Evolutionary conservation across 2,329 filamentous ascomycete genomes (phyloP).

Genomic region (Aureobasidium pullulans): DNA sequence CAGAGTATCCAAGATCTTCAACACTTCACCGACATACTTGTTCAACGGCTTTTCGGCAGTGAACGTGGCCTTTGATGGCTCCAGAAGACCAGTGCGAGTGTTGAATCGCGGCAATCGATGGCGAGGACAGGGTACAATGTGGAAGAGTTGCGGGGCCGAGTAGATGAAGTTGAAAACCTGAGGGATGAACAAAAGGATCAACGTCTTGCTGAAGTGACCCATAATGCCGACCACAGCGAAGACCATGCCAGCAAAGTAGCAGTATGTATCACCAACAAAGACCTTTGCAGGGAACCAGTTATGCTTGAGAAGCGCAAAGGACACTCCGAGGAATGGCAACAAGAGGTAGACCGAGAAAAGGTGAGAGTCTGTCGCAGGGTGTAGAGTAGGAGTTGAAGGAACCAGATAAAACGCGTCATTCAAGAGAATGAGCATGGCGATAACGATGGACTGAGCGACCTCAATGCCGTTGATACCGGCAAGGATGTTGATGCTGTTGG

Average conservation of each 20-base stretch:
- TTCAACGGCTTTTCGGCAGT: conserved; percentile 57
- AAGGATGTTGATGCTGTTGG: conserved; percentile 99
- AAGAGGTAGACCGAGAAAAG: conserved; percentile 93
- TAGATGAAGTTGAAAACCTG: conserved; percentile 97
- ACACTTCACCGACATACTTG: conserved; percentile 50
- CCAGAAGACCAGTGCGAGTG: conserved; percentile 71
- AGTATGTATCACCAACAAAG: conserved; percentile 98
- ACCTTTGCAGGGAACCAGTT: conserved; percentile 95
- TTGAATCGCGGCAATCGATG: conserved; percentile 90
- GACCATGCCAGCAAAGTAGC: conserved; percentile 98
- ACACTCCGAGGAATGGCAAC: conserved; percentile 89
- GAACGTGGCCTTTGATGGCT: conserved; percentile 75
- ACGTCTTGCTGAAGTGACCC: conserved; percentile 95
- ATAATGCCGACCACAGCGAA: conserved; percentile 96
- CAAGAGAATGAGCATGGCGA: conserved; percentile 71
- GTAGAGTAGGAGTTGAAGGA: conserved; percentile 59
- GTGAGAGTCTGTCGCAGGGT: conserved; percentile 92
- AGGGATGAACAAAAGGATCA: conserved; percentile 81
- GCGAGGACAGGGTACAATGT: conserved; percentile 81
- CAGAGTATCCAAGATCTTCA: conserved; percentile 63
- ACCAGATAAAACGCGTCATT: conserved; percentile 85
- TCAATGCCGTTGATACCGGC: conserved; percentile 99
- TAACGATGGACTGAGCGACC: conserved; percentile 85
- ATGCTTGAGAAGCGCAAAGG: conserved; percentile 74
- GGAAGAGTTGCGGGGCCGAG: conserved; percentile 85